phyloP scores from a whole-genome alignment of 2,329 filamentous ascomycete genomes.

The Catunica adiposa region DNA sequence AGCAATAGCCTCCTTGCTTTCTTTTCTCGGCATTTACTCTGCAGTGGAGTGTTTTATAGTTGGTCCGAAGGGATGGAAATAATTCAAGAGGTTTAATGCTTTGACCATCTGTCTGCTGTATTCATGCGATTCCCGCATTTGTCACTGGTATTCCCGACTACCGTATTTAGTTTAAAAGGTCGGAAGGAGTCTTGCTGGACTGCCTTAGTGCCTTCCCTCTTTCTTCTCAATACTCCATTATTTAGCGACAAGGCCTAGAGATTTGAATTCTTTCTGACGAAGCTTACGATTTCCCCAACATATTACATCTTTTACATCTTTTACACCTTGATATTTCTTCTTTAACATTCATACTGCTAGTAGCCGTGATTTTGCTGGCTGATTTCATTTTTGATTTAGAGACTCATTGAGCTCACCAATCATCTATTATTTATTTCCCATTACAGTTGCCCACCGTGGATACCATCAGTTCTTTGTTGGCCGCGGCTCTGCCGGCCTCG shows the following conservation, averaged over 20 bases:
- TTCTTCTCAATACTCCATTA: neutral
- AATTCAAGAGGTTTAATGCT: neutral
- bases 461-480: slow-evolving; percentile 1
- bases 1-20: neutral
- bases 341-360: too few relatives aligned
- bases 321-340: too few relatives aligned
- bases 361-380: neutral
- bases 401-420: neutral
- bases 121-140: neutral
- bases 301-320: too few relatives aligned
- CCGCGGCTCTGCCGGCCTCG: slow-evolving; percentile 1
- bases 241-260: neutral
- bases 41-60: neutral
- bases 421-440: neutral
- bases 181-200: neutral
- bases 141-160: neutral
- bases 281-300: neutral
- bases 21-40: neutral
- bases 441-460: slow-evolving; percentile 4
- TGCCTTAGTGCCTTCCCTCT: neutral
- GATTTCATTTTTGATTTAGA: neutral
- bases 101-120: neutral
- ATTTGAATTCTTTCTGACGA: neutral
- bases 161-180: slow-evolving; percentile 2
- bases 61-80: neutral